Percentiles rank a stretch among this genome's conserved stretches.
Evolutionary conservation across 768 basidiomycete species (phyloP).

Genomic region (Coprinopsis strossmayeri): DNA sequence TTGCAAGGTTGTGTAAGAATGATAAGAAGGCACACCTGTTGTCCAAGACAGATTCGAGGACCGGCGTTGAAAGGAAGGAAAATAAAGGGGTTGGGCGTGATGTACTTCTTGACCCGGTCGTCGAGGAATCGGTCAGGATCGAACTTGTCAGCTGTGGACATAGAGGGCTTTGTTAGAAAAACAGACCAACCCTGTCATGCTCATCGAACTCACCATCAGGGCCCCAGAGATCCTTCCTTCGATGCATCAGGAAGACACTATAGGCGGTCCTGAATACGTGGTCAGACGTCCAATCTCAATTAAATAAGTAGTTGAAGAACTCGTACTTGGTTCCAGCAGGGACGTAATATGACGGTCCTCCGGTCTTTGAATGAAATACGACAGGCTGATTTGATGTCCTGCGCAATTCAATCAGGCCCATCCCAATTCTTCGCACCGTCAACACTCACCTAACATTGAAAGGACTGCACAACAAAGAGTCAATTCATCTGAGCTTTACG

Average conservation of each 20-base stretch:
- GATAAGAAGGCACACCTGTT: too few species aligned
- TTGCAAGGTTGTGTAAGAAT: conserved; percentile 15
- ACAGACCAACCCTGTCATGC: neutral
- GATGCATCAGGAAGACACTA: conserved; percentile 51
- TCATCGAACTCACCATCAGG: conserved; percentile 41
- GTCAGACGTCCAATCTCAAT: neutral
- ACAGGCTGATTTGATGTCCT: conserved; percentile 14
- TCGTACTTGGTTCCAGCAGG: conserved; percentile 17
- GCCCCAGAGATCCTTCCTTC: conserved; percentile 60
- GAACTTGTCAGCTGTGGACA: conserved; percentile 40
- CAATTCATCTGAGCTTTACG: neutral
- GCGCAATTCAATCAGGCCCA: neutral
- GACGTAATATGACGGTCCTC: conserved; percentile 17
- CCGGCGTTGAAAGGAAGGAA: conserved; percentile 50
- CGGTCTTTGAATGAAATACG: conserved; percentile 14
- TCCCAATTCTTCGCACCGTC: neutral
- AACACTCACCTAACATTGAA: conserved; percentile 6
- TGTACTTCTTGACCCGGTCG: conserved; percentile 46
- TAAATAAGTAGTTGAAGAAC: neutral
- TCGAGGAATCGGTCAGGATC: conserved; percentile 67
- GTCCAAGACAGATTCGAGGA: conserved; percentile 43
- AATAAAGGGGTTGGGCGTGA: conserved; percentile 50
- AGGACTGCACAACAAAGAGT: conserved; percentile 3
- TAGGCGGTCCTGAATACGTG: conserved; percentile 23
- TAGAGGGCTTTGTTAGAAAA: neutral